Evolutionary conservation across 495 filamentous ascomycete species (phyloP), one percentile per base, ranked within the genome.

Genomic region (Cairneyella variabilis): DNA sequence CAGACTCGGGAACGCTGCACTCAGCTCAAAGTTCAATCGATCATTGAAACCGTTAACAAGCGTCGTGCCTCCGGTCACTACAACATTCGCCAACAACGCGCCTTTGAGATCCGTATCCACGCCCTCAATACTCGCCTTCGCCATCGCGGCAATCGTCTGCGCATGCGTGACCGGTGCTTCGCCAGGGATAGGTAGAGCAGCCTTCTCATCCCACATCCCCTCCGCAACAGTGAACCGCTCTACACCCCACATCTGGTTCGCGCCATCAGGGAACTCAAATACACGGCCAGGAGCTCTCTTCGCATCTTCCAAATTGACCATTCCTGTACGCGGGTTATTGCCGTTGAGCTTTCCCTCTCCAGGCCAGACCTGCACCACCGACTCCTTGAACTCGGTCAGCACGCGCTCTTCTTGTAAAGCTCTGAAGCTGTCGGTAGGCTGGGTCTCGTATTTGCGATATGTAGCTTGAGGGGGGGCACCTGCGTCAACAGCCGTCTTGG

Each of bases 181-280:
- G 51, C 57, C 40, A 57, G 68, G 52, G 23, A 58, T 30, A 12
- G 69, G 65, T 16, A 83, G 70, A 0, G 83, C 82, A 36, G 84
- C 85, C 53, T 83, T 83, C 56, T 83, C 83, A 66, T 97, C 91
- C 75, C 89, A 98, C 56, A 97, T 77, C 21, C 86, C 90, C 66
- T 98, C 93, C 7, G 84, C 81, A 23, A 90, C 85, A 36, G 81
- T 80, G 72, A 84, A 96, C 22, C 95, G 83, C 64, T 97, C 90
- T 34, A 82, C 77, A 47, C 88, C 83, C 71, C 96, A 97, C 64
- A 96, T 84, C 61, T 95, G 87, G 74, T 98, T 97, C 72, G 83
- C 86, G 14, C 93, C 91, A 65, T 97, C 89, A 1, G 93, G 93
- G 77, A 98, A 89, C 74, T 98, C 93, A 66, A 97, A 98, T 5